phyloP scores from a whole-genome alignment of 345 rosid genomes.

The Hibiscus tridactylites region DNA sequence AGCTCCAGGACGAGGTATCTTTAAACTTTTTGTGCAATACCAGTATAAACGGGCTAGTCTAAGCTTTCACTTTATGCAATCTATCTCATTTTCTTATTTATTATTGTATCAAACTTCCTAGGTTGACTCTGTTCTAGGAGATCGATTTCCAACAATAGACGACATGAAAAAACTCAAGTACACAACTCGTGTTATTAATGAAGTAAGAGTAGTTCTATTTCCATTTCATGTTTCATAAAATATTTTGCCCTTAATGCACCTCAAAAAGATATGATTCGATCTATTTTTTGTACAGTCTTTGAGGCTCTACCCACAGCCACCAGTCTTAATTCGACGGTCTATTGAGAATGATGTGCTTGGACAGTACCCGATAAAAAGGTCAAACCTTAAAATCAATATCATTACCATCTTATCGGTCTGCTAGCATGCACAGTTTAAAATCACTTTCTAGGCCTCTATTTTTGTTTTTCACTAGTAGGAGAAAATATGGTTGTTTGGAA shows the following conservation, averaged over 20 bases:
- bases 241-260: background rate
- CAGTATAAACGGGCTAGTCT: background rate
- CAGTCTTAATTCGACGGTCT: constrained; percentile 89
- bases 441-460: background rate
- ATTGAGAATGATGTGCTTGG: constrained; percentile 67
- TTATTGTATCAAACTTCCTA: constrained; percentile 20
- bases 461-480: background rate
- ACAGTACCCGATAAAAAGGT: constrained; percentile 77
- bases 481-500: background rate
- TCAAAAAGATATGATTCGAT: constrained; percentile 4
- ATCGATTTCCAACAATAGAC: constrained; percentile 69
- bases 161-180: constrained; percentile 88
- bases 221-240: background rate
- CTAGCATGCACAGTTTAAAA: background rate
- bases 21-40: background rate
- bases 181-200: constrained; percentile 88
- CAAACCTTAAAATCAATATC: background rate
- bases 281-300: constrained; percentile 49
- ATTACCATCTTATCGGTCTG: background rate
- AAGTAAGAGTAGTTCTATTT: constrained; percentile 32
- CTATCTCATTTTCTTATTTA: background rate
- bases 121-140: constrained; percentile 91
- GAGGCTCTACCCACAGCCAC: constrained; percentile 96
- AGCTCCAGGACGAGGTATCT: constrained; percentile 83
- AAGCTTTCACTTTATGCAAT: constrained; percentile 7